phyloP scores from a whole-genome alignment of 805 yeast genomes.

The Yarrowia alimentaria region DNA sequence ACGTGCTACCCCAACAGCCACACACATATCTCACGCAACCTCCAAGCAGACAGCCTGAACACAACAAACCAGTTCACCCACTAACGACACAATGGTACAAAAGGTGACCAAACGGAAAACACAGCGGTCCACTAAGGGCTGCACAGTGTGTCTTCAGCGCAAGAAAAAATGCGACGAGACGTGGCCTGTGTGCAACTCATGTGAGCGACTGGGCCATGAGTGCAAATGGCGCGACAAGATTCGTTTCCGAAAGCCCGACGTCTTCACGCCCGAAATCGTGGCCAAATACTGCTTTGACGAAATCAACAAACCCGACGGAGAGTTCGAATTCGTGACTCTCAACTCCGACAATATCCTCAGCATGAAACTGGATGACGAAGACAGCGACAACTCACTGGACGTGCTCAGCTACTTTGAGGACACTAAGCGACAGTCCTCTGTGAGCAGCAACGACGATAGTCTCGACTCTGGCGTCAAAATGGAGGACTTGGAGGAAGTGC shows the following conservation, averaged over 20 bases:
- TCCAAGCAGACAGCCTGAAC: too few species aligned
- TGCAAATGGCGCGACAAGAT: conserved; percentile 27
- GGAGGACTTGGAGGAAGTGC: neutral
- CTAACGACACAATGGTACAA: neutral
- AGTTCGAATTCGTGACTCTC: conserved; percentile 18
- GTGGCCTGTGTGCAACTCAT: conserved; percentile 27
- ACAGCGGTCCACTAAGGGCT: conserved; percentile 22
- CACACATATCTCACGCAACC: too few species aligned
- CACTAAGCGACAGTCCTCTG: neutral
- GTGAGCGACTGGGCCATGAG: conserved; percentile 15
- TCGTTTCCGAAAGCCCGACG: conserved; percentile 22
- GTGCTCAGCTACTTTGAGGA: neutral
- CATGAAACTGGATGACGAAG: conserved; percentile 9
- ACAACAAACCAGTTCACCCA: neutral
- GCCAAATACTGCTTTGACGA: conserved; percentile 19
- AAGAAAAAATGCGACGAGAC: conserved; percentile 26
- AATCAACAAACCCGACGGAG: neutral
- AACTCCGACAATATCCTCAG: conserved; percentile 13
- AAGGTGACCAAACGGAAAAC: conserved; percentile 17
- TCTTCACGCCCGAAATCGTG: conserved; percentile 9
- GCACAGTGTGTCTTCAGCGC: conserved; percentile 21
- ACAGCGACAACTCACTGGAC: conserved; percentile 8
- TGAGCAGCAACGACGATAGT: neutral
- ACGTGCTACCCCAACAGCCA: too few species aligned
- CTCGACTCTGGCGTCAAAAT: neutral